A percentile compares a stretch with the other conserved stretches of the same genome.
phyloP scores from a whole-genome alignment of 2,329 filamentous ascomycete species.

The Fusarium pininemorale region DNA sequence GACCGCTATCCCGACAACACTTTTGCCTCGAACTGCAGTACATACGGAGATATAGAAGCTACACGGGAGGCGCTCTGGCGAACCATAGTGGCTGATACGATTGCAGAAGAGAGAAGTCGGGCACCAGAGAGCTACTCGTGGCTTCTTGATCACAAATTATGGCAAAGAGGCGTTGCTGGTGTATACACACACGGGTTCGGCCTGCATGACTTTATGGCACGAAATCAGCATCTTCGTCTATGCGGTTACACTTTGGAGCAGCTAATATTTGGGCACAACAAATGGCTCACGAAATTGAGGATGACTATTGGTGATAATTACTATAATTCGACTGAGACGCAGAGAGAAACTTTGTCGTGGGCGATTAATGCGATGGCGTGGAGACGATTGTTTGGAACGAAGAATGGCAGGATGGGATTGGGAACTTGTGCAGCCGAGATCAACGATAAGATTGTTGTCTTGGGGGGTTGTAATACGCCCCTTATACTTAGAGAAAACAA shows the following conservation, averaged over 20 bases:
- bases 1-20: too few species aligned
- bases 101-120: fast-evolving
- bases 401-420: conserved; percentile 1
- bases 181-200: background rate
- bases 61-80: too few species aligned
- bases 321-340: background rate
- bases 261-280: background rate
- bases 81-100: too few species aligned
- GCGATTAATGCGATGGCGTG: conserved; percentile 10
- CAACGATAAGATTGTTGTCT: background rate
- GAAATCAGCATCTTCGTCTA: background rate
- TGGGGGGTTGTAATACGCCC: background rate
- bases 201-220: background rate
- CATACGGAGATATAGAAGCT: too few species aligned
- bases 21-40: too few species aligned
- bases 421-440: background rate
- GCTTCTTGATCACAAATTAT: background rate
- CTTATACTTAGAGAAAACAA: background rate
- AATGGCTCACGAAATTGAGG: background rate
- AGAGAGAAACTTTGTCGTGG: background rate
- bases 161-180: background rate
- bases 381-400: background rate
- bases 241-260: background rate
- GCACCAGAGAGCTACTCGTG: too few species aligned
- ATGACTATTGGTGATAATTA: too few species aligned